Base-by-base conservation (phyloP, 1,139 yeast species). In the Sugiyamaella japonica region DNA sequence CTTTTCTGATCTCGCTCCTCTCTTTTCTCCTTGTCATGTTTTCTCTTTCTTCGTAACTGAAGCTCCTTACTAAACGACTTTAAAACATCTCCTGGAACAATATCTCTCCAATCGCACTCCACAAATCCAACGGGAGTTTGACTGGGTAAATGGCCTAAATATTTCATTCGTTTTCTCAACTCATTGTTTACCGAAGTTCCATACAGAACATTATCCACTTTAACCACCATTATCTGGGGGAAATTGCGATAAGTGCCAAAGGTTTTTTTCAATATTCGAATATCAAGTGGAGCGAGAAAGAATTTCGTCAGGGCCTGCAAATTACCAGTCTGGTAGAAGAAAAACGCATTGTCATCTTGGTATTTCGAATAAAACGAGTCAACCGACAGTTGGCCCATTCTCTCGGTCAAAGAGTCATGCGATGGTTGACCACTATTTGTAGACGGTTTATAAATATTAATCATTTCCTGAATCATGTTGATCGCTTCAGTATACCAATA, bases 61-160 rank as follows among this genome's bases (percentile, higher is more conserved):
- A 93, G 73, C 59, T 87, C 95, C 25, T 75, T 76, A 47, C 79
- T 75, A 70, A 85, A 89, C 2, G 48, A 44, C 0, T 72, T 70
- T 74, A 86, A 81, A 0, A 85, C 79, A 20, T 81, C 84, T 7
- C 71, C 70, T 2, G 79, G 74, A 0, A 85, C 70, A 32, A 77
- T 62, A 12, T 67, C 72, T 60, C 81, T 70, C 98, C 99, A 93
- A 65, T 89, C 84, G 56, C 97, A 81, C 64, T 93, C 98, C 55
- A 95, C 66, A 60, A 89, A 85, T 12, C 93, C 96, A 46, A 93
- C 71, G 44, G 87, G 86, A 0, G 96, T 84, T 1, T 97, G 97
- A 32, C 82, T 68, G 0, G 99, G 98, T 37, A 90, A 71, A 70
- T 91, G 95, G 0, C 87, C 78, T 55, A 93, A 72, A 66, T 87